A percentile compares a stretch with the other conserved stretches of the same genome.
Evolutionary conservation across 2,329 filamentous ascomycete species (phyloP).

Genomic region (Fusarium torulosum): DNA sequence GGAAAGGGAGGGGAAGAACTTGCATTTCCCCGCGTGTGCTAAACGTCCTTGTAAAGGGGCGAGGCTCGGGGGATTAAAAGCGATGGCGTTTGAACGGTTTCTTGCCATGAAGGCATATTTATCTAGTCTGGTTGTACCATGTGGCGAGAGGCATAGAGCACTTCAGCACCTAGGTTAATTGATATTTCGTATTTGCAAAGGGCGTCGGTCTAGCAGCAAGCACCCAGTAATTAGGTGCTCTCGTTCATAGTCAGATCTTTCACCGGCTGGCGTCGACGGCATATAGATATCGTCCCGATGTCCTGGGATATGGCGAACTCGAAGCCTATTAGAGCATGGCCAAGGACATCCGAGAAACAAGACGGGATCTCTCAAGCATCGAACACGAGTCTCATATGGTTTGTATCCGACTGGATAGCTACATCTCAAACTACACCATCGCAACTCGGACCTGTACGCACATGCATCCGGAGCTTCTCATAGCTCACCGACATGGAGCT

Average conservation of each 20-base stretch:
- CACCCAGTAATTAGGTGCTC: background rate
- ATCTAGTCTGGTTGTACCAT: constrained; percentile 24
- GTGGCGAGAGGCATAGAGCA: constrained; percentile 18
- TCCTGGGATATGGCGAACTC: constrained; percentile 5
- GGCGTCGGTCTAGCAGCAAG: constrained; percentile 1
- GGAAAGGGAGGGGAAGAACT: constrained; percentile 11
- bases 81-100: constrained; percentile 50
- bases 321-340: constrained; percentile 1
- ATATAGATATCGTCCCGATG: background rate
- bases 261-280: constrained; percentile 1
- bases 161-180: constrained; percentile 27
- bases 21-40: constrained; percentile 32
- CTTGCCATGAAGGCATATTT: constrained; percentile 37
- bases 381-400: background rate
- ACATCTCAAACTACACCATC: constrained; percentile 5
- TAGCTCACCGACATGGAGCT: constrained; percentile 8
- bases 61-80: constrained; percentile 42
- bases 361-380: background rate
- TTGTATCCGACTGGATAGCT: constrained; percentile 7
- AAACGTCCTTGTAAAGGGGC: constrained; percentile 30
- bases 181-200: constrained; percentile 20
- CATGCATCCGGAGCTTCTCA: background rate
- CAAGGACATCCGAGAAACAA: background rate
- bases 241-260: constrained; percentile 7
- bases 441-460: background rate